phyloP scores from a whole-genome alignment of 805 yeast species.

The Myxozyma vanderwaltii region DNA sequence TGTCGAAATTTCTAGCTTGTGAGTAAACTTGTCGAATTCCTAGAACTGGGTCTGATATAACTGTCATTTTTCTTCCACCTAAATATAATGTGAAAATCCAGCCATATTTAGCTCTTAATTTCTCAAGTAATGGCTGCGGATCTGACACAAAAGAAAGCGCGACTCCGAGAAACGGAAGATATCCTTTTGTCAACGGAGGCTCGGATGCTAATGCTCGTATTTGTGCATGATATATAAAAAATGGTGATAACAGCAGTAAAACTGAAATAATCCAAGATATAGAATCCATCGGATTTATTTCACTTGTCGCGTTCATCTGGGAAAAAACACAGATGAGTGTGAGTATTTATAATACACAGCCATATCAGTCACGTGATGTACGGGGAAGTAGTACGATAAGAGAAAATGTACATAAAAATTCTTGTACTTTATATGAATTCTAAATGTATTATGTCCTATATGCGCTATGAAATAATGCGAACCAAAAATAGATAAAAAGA shows the following conservation, averaged over 20 bases:
- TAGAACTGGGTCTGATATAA: conserved; percentile 25
- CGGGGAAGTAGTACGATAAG: no score
- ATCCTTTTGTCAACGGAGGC: conserved; percentile 29
- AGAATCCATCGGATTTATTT: no score
- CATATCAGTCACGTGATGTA: no score
- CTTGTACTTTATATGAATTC: no score
- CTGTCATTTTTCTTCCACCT: conserved; percentile 24
- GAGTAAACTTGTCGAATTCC: conserved; percentile 18
- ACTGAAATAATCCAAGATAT: no score
- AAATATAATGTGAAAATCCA: conserved; percentile 21
- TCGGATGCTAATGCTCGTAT: conserved; percentile 8
- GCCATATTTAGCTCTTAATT: conserved; percentile 15
- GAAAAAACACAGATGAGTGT: no score
- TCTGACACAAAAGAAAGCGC: conserved; percentile 10
- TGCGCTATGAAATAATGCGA: no score
- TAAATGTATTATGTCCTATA: no score
- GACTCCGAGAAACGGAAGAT: conserved; percentile 23
- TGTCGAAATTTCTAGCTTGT: conserved; percentile 7
- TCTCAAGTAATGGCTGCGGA: conserved; percentile 18
- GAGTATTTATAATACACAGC: no score
- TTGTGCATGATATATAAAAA: conserved; percentile 11
- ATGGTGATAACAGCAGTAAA: not conserved
- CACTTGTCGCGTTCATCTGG: no score
- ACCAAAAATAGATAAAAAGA: no score
- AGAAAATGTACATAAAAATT: no score